Evolutionary conservation across 805 yeast genomes (phyloP), one percentile per base, ranked within the genome.

Genomic region (Candida morakotiae): DNA sequence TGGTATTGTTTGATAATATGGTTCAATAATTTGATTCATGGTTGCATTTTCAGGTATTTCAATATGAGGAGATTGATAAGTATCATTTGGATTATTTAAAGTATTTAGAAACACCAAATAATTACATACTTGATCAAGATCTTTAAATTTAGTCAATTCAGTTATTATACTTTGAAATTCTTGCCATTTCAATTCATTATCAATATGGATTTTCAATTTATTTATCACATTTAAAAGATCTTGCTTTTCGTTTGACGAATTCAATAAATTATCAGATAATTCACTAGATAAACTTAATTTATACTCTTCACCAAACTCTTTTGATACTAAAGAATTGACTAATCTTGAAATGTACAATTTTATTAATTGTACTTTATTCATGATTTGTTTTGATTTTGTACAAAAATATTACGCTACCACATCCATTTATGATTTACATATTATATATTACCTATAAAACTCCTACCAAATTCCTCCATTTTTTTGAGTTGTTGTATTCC

Each of bases 241-340:
- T 6, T 26, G 35, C 11, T 25, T 46, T 37, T 38, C 42, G 34
- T 28, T 37, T 21, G 36, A 39, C 28, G 20, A 17, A 32, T 22
- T 35, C 37, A 38, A 19, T 21, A 38, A 19, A 13, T 32, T 18
- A 37, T 8, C 24, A 26, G 15, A 53, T 36, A 66, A 39, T 30
- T 66, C 71, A 34, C 42, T 47, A 15, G 60, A 47, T 13, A 65
- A 46, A 31, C 64, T 56, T 31, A 57, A 55, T 4, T 47, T 47
- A 40, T 57, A 64, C 28, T 58, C 65, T 1, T 55, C 53, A 1
- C 70, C 70, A 35, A 62, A 55, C 34, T 62, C 68, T 1, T 45
- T 21, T 8, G 74, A 72, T 1, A 65, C 55, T 19, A 68, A 46
- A 11, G 67, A 50, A 31, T 51, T 53, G 27, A 65, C 67, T 24